phyloP scores from a whole-genome alignment of 177 flowering plant genomes.

The Vitis hybrid region DNA sequence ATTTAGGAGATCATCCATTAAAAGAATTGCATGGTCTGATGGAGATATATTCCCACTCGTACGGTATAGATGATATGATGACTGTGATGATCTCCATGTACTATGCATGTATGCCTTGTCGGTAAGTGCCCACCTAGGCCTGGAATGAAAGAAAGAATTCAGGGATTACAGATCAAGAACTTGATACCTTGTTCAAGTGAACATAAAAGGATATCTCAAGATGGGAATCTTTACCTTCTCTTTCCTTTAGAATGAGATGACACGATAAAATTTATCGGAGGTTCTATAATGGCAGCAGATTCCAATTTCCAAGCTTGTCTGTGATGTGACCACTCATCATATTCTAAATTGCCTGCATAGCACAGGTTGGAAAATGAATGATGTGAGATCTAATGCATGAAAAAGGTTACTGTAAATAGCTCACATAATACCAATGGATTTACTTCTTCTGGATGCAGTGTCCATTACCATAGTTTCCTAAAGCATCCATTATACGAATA shows the following conservation, averaged over 20 bases:
- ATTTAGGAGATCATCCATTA: constrained; percentile 80
- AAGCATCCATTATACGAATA: constrained; percentile 87
- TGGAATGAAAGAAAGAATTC: constrained; percentile 29
- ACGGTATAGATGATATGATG: constrained; percentile 86
- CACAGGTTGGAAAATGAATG: constrained; percentile 10
- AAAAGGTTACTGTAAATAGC: constrained; percentile 1
- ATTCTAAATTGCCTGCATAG: constrained; percentile 83
- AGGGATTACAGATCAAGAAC: constrained; percentile 1
- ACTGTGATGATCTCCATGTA: constrained; percentile 96
- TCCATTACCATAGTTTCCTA: constrained; percentile 85
- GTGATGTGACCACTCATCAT: constrained; percentile 94
- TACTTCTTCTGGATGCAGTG: neutral
- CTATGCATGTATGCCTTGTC: constrained; percentile 96
- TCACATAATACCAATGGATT: constrained; percentile 1
- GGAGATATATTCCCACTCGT: constrained; percentile 55
- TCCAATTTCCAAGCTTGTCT: constrained; percentile 96
- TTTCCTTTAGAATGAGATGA: constrained; percentile 80
- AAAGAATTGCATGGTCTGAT: constrained; percentile 51
- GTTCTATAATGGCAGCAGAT: constrained; percentile 88
- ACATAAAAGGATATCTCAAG: constrained; percentile 1
- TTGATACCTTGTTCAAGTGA: neutral
- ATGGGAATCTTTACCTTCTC: constrained; percentile 51
- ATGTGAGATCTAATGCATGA: constrained; percentile 9
- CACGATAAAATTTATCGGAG: constrained; percentile 80
- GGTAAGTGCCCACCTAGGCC: constrained; percentile 93